Evolutionary conservation across 2,329 filamentous ascomycete genomes (phyloP).

Genomic region (Pseudogymnoascus sp.): DNA sequence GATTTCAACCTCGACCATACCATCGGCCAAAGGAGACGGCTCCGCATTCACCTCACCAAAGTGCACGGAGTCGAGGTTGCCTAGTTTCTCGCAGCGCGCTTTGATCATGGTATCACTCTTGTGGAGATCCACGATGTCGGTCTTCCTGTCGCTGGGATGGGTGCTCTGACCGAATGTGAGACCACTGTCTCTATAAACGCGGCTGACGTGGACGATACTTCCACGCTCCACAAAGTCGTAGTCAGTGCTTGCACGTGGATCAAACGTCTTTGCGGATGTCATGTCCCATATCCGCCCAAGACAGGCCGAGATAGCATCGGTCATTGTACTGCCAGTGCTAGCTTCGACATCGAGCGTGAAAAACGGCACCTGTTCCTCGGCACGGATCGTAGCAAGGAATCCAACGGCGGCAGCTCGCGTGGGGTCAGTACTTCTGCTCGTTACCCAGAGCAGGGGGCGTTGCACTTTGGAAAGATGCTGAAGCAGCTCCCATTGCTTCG

Average conservation of each 20-base stretch:
- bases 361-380: constrained; percentile 10
- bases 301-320: background rate
- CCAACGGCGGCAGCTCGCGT: background rate
- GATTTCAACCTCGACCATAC: background rate
- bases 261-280: background rate
- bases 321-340: background rate
- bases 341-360: constrained; percentile 14
- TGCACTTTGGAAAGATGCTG: background rate
- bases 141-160: background rate
- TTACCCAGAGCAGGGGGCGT: constrained; percentile 10
- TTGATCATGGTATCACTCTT: background rate
- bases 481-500: constrained; percentile 9
- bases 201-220: constrained; percentile 21
- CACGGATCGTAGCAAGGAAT: constrained; percentile 12
- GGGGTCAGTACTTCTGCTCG: constrained; percentile 7
- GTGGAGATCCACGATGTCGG: constrained; percentile 8
- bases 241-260: constrained; percentile 15
- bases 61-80: background rate
- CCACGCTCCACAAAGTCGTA: constrained; percentile 26
- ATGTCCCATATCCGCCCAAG: background rate
- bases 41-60: background rate
- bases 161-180: constrained; percentile 16
- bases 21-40: background rate
- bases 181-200: constrained; percentile 22
- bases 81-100: constrained; percentile 3